These are phyloP conservation scores for Schizophyllum commune DNA, from an alignment of 1,284 basidiomycete genomes.

Conservation along the genomic window DNA sequence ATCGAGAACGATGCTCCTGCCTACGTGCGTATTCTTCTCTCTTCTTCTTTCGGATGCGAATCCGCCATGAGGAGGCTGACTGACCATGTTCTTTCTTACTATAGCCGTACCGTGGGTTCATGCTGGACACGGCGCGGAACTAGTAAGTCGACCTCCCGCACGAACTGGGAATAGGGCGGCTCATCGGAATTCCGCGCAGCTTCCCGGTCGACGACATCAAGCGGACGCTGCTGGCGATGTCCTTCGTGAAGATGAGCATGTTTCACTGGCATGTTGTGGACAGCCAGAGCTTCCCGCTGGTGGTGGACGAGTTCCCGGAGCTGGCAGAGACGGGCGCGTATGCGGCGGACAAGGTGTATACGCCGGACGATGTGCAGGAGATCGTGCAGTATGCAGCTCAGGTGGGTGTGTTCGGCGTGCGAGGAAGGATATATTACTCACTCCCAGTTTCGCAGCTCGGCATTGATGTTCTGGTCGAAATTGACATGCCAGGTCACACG, in stretches of 20 bases:
- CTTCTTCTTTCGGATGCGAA: background rate
- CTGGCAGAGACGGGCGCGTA: conserved; percentile 69
- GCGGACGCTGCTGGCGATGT: conserved; percentile 78
- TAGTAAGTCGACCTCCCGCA: conserved; percentile 23
- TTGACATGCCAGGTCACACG: conserved; percentile 72
- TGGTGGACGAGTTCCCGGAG: conserved; percentile 53
- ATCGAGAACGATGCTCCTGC: conserved; percentile 56
- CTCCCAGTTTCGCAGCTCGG: conserved; percentile 43
- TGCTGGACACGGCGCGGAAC: conserved; percentile 65
- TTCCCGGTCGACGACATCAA: conserved; percentile 63
- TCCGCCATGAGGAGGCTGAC: conserved; percentile 1
- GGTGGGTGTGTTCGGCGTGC: conserved; percentile 33
- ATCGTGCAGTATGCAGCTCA: conserved; percentile 68
- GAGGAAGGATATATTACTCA: background rate
- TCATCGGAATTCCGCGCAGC: conserved; percentile 24
- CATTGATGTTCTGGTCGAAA: conserved; percentile 70
- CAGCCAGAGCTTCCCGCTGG: conserved; percentile 71
- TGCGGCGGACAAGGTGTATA: conserved; percentile 48
- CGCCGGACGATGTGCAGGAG: conserved; percentile 47
- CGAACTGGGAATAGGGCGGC: background rate
- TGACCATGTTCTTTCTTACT: background rate
- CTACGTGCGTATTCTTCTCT: conserved; percentile 37
- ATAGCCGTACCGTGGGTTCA: conserved; percentile 72
- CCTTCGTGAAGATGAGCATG: conserved; percentile 65
- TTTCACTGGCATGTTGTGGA: conserved; percentile 83